Percentiles rank a stretch among this genome's conserved stretches.
These are phyloP conservation scores for Cyathus striatus DNA, from an alignment of 768 basidiomycete genomes.

Conservation along the genomic window DNA sequence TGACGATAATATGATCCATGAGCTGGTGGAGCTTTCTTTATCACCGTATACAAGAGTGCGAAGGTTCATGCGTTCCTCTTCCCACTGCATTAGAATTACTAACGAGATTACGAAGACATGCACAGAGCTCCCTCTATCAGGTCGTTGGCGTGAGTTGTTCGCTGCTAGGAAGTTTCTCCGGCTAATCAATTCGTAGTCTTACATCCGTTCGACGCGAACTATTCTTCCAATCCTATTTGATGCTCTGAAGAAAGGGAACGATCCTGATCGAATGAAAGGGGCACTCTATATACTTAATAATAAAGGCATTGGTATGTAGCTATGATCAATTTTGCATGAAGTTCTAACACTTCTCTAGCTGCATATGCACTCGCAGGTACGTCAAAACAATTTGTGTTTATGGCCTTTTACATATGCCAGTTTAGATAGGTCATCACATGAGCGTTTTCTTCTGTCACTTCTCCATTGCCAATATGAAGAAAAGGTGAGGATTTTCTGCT, in stretches of 20 bases:
- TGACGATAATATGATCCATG: slow-evolving; percentile 65
- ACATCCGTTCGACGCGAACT: slow-evolving; percentile 65
- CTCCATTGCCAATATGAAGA: slow-evolving; percentile 82
- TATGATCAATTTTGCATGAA: slow-evolving; percentile 3
- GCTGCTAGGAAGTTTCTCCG: too few relatives aligned
- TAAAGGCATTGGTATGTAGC: slow-evolving; percentile 56
- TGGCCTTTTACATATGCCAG: too few relatives aligned
- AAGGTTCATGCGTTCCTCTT: slow-evolving; percentile 39
- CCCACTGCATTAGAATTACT: slow-evolving; percentile 1
- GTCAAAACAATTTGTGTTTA: too few relatives aligned
- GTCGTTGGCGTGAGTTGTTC: slow-evolving; percentile 57
- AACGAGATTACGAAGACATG: slow-evolving; percentile 42
- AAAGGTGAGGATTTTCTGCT: slow-evolving; percentile 46
- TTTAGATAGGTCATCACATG: too few relatives aligned
- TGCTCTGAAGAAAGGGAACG: slow-evolving; percentile 65
- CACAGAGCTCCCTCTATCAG: slow-evolving; percentile 60
- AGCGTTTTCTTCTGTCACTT: slow-evolving; percentile 54
- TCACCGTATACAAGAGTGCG: slow-evolving; percentile 77
- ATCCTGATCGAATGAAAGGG: slow-evolving; percentile 94
- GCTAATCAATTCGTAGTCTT: slow-evolving; percentile 40
- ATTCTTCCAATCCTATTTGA: slow-evolving; percentile 56
- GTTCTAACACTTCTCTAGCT: slow-evolving; percentile 31
- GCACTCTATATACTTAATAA: slow-evolving; percentile 78
- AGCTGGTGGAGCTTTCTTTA: slow-evolving; percentile 69
- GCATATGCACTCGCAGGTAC: slow-evolving; percentile 62